Evolutionary conservation across 2,329 filamentous ascomycete species (phyloP).

Genomic region (Escovopsis weberi): DNA sequence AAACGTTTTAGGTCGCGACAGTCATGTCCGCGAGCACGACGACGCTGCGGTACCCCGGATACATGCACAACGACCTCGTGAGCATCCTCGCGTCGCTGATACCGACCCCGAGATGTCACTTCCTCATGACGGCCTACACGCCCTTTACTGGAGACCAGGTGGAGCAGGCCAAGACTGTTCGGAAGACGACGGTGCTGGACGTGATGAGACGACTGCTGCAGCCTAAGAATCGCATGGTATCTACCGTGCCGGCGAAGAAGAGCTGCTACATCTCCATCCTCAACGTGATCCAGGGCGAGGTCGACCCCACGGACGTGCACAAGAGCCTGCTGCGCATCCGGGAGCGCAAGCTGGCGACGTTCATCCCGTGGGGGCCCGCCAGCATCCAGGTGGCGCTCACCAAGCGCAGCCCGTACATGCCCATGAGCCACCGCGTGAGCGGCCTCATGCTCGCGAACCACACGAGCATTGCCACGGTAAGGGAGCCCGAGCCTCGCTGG

Average conservation of each 20-base stretch:
- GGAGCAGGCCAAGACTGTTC: slow-evolving; percentile 91
- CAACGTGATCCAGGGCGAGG: slow-evolving; percentile 97
- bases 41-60: slow-evolving; percentile 89
- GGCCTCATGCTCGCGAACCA: slow-evolving; percentile 97
- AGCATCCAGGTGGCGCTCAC: slow-evolving; percentile 95
- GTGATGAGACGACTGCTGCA: slow-evolving; percentile 93
- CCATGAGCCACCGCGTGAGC: slow-evolving; percentile 85
- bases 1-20: slow-evolving; percentile 52
- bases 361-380: slow-evolving; percentile 96
- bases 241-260: slow-evolving; percentile 85
- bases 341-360: slow-evolving; percentile 83
- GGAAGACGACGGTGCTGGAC: slow-evolving; percentile 94
- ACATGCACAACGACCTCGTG: slow-evolving; percentile 99
- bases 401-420: slow-evolving; percentile 90
- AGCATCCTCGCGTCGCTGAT: slow-evolving; percentile 94
- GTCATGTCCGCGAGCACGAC: slow-evolving; percentile 99
- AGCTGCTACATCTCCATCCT: slow-evolving; percentile 98
- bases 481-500: slow-evolving; percentile 9
- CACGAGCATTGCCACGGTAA: slow-evolving; percentile 81
- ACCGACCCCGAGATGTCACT: slow-evolving; percentile 91
- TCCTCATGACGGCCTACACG: slow-evolving; percentile 96
- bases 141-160: slow-evolving; percentile 95
- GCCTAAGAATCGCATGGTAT: slow-evolving; percentile 99
- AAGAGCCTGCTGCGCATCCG: slow-evolving; percentile 94
- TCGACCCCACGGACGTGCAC: slow-evolving; percentile 94